These are phyloP conservation scores for Candida suzukii DNA, from an alignment of 805 yeast species.

Conservation along the genomic window DNA sequence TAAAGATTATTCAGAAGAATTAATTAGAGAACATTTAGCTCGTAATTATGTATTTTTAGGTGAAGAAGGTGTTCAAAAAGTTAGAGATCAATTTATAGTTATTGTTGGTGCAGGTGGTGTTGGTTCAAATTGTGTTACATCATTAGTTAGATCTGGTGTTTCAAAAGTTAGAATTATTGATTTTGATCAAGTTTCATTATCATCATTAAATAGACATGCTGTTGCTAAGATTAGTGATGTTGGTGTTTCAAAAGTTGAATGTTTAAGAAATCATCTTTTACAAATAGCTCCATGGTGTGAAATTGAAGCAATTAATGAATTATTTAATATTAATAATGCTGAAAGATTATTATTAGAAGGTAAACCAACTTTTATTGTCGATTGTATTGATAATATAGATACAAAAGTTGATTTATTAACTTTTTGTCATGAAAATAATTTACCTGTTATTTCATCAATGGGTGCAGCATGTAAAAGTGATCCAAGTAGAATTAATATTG, in stretches of 20 bases:
- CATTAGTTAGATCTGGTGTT: conserved; percentile 89
- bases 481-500: conserved; percentile 83
- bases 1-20: conserved; percentile 47
- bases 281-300: conserved; percentile 92
- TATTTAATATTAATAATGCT: conserved; percentile 69
- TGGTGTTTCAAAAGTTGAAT: conserved; percentile 83
- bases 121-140: conserved; percentile 92
- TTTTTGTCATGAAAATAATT: conserved; percentile 51
- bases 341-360: conserved; percentile 50
- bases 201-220: conserved; percentile 90
- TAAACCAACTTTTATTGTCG: conserved; percentile 75
- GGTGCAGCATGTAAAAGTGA: conserved; percentile 98
- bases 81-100: conserved; percentile 65
- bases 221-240: conserved; percentile 90
- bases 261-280: conserved; percentile 59
- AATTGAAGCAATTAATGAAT: conserved; percentile 67
- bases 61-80: conserved; percentile 69
- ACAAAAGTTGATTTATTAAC: conserved; percentile 90
- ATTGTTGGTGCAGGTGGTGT: conserved; percentile 97
- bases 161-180: conserved; percentile 75
- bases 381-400: conserved; percentile 94
- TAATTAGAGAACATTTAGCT: conserved; percentile 87
- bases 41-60: conserved; percentile 90
- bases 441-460: conserved; percentile 83
- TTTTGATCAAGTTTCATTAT: conserved; percentile 91